Base-by-base conservation (phyloP, 371 early-diverging fungal genomes). In the Mortierella sp. region DNA sequence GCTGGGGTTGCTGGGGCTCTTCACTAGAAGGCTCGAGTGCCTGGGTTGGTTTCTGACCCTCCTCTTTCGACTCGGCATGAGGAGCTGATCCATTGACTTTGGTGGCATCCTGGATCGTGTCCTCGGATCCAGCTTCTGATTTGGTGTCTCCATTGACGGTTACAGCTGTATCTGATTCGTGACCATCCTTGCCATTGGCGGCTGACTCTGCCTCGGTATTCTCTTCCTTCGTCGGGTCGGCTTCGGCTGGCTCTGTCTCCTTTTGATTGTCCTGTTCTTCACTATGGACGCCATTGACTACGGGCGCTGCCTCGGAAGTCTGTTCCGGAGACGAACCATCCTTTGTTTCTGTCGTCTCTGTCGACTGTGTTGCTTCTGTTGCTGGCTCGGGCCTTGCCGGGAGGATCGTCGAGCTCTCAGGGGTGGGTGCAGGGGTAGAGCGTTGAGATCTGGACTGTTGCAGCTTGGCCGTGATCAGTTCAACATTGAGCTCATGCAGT, bases 401-500 rank as follows among this genome's bases (percentile, higher is more conserved):
- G 37, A 75, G 60, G 52, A 75, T 67, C 64, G 70, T 70, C n/a
- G 75, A 75, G 64, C 66, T 69, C 29, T 75, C 75, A 14, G 75
- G 75, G 18, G 75, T 75, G 23, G 70, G 70, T 21, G 25, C 18
- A 7, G 75, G 75, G 15, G 75, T 75, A 5, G 75, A 47, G 23
- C 75, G 66, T 46, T 75, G 75, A 7, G 75, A 75, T 18, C 67
- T 47, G 45, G 60, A 47, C 67, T 87, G 86, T 77, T 94, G 91
- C 60, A 95, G 76, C 59, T 86, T 84, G 45, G 87, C 85, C 68
- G 92, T 92, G 12, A 89, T 84, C 29, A 82, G 52, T 44, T 97
- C 97, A 14, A 97, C 94, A 53, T 95, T 90, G 57, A 93, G 89
- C 44, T 89, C 89, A 21, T 87, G 84, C 62, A 94, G 82, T 0